These are phyloP conservation scores for Paracamarosporium sp. DNA, from an alignment of 2,329 filamentous ascomycete genomes.

Conservation along the genomic window DNA sequence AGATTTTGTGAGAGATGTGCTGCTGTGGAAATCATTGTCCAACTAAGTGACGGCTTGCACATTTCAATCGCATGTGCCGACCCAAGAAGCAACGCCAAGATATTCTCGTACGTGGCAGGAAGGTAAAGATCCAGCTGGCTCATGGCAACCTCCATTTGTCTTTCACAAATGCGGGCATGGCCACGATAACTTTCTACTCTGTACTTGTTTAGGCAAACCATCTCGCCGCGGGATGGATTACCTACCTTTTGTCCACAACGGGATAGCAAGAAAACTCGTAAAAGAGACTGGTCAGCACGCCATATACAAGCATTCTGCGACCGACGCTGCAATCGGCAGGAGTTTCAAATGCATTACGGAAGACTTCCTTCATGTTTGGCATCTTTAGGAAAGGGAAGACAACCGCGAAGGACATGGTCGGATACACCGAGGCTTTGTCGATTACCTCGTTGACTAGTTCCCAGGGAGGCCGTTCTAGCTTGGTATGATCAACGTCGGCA, in stretches of 20 bases:
- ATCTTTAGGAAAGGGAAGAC: constrained; percentile 40
- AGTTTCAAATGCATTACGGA: constrained; percentile 33
- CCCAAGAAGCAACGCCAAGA: constrained; percentile 41
- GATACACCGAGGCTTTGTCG: constrained; percentile 34
- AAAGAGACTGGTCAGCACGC: constrained; percentile 37
- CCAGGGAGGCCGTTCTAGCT: constrained; percentile 42
- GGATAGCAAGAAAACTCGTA: constrained; percentile 31
- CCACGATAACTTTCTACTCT: constrained; percentile 20
- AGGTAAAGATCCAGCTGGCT: constrained; percentile 42
- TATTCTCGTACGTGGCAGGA: constrained; percentile 44
- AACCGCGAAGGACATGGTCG: constrained; percentile 41
- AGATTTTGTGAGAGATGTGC: constrained; percentile 38
- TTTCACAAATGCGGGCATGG: constrained; percentile 46
- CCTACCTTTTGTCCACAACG: constrained; percentile 19
- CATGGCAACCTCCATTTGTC: constrained; percentile 52
- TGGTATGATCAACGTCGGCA: constrained; percentile 30
- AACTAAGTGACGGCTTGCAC: constrained; percentile 45
- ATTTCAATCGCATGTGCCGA: constrained; percentile 41
- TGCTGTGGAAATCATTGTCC: constrained; percentile 39
- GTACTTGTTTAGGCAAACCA: neutral
- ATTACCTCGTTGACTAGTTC: constrained; percentile 30
- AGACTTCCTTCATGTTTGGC: constrained; percentile 30
- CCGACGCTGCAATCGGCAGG: constrained; percentile 24
- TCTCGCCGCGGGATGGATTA: neutral
- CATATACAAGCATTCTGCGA: constrained; percentile 37